These are phyloP conservation scores for Penicillium sclerotiorum DNA, from an alignment of 2,329 filamentous ascomycete species.

Conservation along the genomic window DNA sequence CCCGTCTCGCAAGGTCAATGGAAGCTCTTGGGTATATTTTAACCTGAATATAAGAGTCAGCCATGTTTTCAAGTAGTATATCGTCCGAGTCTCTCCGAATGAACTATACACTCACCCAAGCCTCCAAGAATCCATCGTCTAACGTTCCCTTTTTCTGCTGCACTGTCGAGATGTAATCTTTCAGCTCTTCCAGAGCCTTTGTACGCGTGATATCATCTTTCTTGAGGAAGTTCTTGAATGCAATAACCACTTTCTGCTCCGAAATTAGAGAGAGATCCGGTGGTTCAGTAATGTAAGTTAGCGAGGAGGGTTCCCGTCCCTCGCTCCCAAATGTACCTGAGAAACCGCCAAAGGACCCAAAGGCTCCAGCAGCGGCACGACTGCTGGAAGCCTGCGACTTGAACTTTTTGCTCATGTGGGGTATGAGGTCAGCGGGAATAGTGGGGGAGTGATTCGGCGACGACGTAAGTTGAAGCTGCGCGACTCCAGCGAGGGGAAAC, in stretches of 20 bases:
- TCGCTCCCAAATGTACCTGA: constrained; percentile 39
- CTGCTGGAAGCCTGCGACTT: constrained; percentile 67
- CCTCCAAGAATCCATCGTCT: constrained; percentile 81
- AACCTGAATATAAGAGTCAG: constrained; percentile 56
- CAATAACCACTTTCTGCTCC: constrained; percentile 79
- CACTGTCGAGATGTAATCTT: constrained; percentile 63
- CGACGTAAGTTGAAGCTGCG: constrained; percentile 6
- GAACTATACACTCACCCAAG: constrained; percentile 67
- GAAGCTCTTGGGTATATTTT: constrained; percentile 85
- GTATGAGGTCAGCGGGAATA: constrained; percentile 31
- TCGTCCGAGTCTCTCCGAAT: too few relatives aligned
- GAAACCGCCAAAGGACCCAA: constrained; percentile 50
- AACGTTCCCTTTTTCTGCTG: constrained; percentile 60
- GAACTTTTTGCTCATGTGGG: constrained; percentile 61
- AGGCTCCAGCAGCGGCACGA: constrained; percentile 56
- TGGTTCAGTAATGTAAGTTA: constrained; percentile 87
- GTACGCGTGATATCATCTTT: constrained; percentile 91
- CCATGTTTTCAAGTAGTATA: not conserved
- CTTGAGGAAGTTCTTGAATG: constrained; percentile 91
- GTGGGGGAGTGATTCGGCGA: constrained; percentile 18
- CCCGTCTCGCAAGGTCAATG: constrained; percentile 84
- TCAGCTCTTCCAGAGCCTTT: constrained; percentile 85
- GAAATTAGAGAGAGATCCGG: constrained; percentile 77
- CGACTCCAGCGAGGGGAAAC: constrained; percentile 7
- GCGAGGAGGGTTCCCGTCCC: constrained; percentile 56